These are phyloP conservation scores for Bipolaris gigantea DNA, from an alignment of 2,329 filamentous ascomycete genomes.

Conservation along the genomic window DNA sequence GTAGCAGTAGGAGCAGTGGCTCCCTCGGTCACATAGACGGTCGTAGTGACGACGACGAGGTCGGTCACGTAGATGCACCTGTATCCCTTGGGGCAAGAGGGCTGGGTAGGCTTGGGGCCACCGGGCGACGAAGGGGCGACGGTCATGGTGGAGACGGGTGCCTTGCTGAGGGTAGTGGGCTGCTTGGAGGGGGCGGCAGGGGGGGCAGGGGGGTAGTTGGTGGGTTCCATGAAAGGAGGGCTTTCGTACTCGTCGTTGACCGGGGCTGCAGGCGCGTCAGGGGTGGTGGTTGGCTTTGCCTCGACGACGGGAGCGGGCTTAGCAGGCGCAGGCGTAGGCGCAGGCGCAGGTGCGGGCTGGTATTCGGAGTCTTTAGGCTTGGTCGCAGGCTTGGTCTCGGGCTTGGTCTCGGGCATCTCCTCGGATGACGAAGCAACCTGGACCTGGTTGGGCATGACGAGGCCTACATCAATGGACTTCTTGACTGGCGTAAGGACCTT, in stretches of 20 bases:
- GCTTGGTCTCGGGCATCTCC: conserved; percentile 5
- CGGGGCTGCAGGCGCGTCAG: conserved; percentile 14
- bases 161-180: not conserved
- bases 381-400: not conserved
- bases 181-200: not conserved
- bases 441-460: conserved; percentile 24
- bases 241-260: conserved; percentile 14
- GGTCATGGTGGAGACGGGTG: conserved; percentile 18
- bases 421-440: conserved; percentile 23
- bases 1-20: too few relatives aligned
- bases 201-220: conserved; percentile 1
- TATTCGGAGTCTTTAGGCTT: too few relatives aligned
- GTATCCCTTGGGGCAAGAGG: conserved; percentile 25
- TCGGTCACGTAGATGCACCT: conserved; percentile 30
- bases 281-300: conserved; percentile 4
- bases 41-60: conserved; percentile 30
- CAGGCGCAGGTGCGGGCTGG: not conserved
- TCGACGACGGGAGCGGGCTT: not conserved
- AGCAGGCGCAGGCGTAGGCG: not conserved
- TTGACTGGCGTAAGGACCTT: conserved; percentile 43
- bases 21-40: conserved; percentile 28
- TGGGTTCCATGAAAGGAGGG: conserved; percentile 6
- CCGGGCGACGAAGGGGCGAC: conserved; percentile 18
- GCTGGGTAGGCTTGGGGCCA: conserved; percentile 24
- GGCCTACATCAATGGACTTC: conserved; percentile 36